Evolutionary conservation across 176 grass and related monocot species (phyloP).

Genomic region (Dendrocalamus sinicus): DNA sequence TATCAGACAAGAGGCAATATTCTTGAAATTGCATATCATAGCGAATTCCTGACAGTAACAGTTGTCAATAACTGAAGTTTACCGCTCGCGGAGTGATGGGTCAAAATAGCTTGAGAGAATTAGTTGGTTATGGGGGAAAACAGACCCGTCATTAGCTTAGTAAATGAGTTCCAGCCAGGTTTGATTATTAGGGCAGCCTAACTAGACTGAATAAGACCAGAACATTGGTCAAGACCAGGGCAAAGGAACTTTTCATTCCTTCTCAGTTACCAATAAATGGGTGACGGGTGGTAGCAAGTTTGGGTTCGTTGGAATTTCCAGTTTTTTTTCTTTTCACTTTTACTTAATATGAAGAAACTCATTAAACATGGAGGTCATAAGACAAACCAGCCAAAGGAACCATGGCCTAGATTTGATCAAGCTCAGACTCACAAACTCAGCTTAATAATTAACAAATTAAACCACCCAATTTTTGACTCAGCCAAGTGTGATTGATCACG

Average conservation of each 20-base stretch:
- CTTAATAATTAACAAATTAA: neutral
- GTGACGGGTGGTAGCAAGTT: slow-evolving; percentile 1
- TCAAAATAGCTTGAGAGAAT: neutral
- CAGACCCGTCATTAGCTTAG: neutral
- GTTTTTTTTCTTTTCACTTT: neutral
- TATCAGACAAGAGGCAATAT: slow-evolving; percentile 29
- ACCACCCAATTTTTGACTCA: neutral
- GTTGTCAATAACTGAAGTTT: slow-evolving; percentile 24
- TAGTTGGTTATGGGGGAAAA: slow-evolving; percentile 10
- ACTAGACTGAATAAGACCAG: neutral
- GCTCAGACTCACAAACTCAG: neutral
- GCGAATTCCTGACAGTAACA: neutral
- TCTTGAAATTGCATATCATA: slow-evolving; percentile 18
- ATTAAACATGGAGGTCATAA: slow-evolving; percentile 24
- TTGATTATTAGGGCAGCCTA: slow-evolving; percentile 17
- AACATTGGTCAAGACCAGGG: neutral
- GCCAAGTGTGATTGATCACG: neutral
- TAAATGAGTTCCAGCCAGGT: neutral
- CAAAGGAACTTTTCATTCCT: neutral
- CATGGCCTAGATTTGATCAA: neutral
- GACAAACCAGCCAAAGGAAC: neutral
- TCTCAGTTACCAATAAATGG: neutral
- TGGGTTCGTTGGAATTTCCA: neutral
- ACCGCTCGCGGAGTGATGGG: neutral
- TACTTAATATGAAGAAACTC: slow-evolving; percentile 17